Base-by-base conservation (phyloP, 148 eudicot genomes). In the Agrostemma githago region DNA sequence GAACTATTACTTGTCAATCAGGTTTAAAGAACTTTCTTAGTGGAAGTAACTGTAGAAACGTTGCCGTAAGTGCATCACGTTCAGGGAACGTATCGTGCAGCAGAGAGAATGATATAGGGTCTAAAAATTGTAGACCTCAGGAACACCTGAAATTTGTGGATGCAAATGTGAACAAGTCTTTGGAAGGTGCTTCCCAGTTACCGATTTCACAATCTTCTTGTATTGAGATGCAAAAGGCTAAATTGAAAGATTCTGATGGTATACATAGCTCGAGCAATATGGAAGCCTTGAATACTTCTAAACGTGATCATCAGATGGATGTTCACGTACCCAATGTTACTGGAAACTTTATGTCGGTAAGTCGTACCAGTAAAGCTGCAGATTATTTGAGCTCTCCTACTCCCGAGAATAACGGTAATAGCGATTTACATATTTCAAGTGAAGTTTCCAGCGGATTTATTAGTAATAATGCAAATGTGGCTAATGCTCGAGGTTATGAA, bases 401-500 rank as follows among this genome's bases (percentile, higher is more conserved):
- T 51, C 56, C 56, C 14, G 56, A 51, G 56, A 51, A 51, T 51
- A 12, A 51, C 3, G 56, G 56, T 51, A 15, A 8, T 51, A 12
- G 16, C 14, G 66, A 66, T 21, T 81, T 71, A 1, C 82, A 82
- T 79, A 59, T 76, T 61, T 81, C 85, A 71, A 80, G 66, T 68
- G 83, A 74, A 19, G 83, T 74, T 19, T 79, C 62, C 66, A 56
- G 59, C 76, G 72, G 57, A 42, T 72, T 71, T 19, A 59, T 46
- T 68, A 21, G 16, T 20, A 76, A 68, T 58, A 46, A 44, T 64
- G 78, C 16, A 63, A 69, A 54, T 59, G 73, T 76, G 67, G 54
- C 77, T 42, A 70, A 66, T 56, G 60, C 15, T 51, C 75, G 74
- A 44, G 90, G 85, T 73, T 88, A 80, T 82, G 96, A 90, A 75